These are phyloP conservation scores for Psilocybe tampanensis DNA, from an alignment of 768 basidiomycete genomes.

Conservation along the genomic window DNA sequence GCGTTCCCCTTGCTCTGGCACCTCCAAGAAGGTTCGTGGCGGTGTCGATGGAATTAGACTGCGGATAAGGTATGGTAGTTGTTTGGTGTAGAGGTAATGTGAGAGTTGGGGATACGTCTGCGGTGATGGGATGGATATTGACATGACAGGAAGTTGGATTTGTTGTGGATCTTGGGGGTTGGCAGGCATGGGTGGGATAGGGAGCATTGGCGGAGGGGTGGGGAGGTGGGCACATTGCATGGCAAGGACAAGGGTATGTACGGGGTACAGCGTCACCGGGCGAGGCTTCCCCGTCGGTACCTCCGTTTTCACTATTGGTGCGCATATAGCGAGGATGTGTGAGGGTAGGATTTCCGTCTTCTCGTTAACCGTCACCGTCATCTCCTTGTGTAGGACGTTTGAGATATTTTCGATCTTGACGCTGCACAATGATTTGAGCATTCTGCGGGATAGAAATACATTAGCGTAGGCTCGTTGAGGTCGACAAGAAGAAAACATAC, in stretches of 20 bases:
- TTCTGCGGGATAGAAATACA: conserved; percentile 27
- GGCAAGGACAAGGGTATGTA: conserved; percentile 71
- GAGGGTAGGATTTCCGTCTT: conserved; percentile 41
- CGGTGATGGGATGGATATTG: conserved; percentile 65
- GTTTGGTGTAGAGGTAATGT: conserved; percentile 69
- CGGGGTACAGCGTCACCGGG: conserved; percentile 57
- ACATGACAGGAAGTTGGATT: conserved; percentile 60
- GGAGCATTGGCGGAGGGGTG: conserved; percentile 43
- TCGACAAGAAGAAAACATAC: conserved; percentile 30
- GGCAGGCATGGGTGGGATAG: conserved; percentile 17
- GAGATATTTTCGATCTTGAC: conserved; percentile 33
- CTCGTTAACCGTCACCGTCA: conserved; percentile 42
- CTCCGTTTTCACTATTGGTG: conserved; percentile 17
- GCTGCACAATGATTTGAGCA: conserved; percentile 39
- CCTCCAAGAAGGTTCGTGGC: conserved; percentile 30
- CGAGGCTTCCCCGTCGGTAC: conserved; percentile 8
- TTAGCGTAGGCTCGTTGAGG: background rate
- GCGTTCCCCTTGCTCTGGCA: conserved; percentile 17
- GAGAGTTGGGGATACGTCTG: conserved; percentile 60
- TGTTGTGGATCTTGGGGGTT: conserved; percentile 29
- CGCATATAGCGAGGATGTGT: conserved; percentile 54
- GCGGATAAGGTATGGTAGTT: conserved; percentile 49
- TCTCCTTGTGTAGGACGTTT: conserved; percentile 42
- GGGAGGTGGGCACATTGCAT: conserved; percentile 70
- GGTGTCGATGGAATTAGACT: conserved; percentile 46